Evolutionary conservation across 176 grass and related monocot species (phyloP).

Genomic region (Thinopyrum elongatum): DNA sequence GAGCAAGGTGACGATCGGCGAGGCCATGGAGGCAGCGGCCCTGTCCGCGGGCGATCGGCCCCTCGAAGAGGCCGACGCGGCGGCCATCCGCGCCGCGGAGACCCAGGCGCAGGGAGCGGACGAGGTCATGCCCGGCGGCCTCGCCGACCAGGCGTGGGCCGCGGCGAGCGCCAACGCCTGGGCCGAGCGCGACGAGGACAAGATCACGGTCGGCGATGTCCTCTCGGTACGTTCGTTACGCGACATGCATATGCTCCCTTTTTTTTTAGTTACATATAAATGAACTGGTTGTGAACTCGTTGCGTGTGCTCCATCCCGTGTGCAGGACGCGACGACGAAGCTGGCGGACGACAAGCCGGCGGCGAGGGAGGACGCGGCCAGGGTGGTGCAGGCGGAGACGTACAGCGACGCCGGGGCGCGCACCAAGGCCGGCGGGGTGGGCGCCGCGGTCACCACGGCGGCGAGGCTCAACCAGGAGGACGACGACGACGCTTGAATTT

Average conservation of each 20-base stretch:
- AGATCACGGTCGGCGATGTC: constrained; percentile 56
- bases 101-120: constrained; percentile 23
- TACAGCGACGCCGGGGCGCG: constrained; percentile 36
- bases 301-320: no score
- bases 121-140: constrained; percentile 31
- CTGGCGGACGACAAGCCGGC: constrained; percentile 46
- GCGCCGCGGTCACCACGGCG: constrained; percentile 42
- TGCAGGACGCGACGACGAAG: constrained; percentile 51
- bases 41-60: constrained; percentile 37
- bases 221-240: constrained; percentile 33
- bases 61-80: constrained; percentile 53
- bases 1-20: constrained; percentile 65
- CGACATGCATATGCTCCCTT: background rate
- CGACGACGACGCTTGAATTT: background rate
- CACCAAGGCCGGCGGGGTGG: constrained; percentile 41
- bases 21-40: constrained; percentile 53
- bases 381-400: constrained; percentile 49
- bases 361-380: constrained; percentile 41
- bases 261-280: background rate
- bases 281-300: background rate
- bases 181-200: constrained; percentile 43
- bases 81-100: constrained; percentile 69
- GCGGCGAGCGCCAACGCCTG: constrained; percentile 46
- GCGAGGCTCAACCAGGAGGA: constrained; percentile 60
- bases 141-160: constrained; percentile 42